These are phyloP conservation scores for Bretschneidera sinensis DNA, from an alignment of 345 rosid genomes.

Conservation along the genomic window DNA sequence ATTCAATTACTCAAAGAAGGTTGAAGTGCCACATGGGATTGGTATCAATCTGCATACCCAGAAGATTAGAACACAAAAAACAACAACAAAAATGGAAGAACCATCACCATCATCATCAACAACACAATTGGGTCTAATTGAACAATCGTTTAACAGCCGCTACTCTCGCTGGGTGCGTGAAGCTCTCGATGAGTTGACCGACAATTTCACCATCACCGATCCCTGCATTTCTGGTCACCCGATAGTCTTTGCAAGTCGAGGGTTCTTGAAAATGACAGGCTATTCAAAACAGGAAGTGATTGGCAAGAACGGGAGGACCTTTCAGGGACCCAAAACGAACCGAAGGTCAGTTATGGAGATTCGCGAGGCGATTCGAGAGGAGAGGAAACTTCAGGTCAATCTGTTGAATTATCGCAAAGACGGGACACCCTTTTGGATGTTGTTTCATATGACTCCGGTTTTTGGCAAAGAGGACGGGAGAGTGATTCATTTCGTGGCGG, in stretches of 20 bases:
- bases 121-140: constrained; percentile 37
- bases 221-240: constrained; percentile 84
- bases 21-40: constrained; percentile 59
- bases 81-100: constrained; percentile 48
- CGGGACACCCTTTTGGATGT: constrained; percentile 88
- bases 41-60: constrained; percentile 27
- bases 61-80: constrained; percentile 17
- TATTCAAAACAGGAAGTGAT: constrained; percentile 61
- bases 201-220: constrained; percentile 84
- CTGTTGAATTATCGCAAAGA: constrained; percentile 81
- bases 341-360: constrained; percentile 72
- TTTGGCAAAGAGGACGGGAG: constrained; percentile 55
- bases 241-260: constrained; percentile 76
- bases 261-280: constrained; percentile 75
- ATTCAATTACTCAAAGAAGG: constrained; percentile 8
- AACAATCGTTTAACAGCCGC: constrained; percentile 46
- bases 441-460: constrained; percentile 74
- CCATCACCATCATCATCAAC: constrained; percentile 21
- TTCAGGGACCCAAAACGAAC: constrained; percentile 78
- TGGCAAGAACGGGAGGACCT: constrained; percentile 71
- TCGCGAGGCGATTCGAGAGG: constrained; percentile 79
- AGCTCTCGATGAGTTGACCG: constrained; percentile 66
- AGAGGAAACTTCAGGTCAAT: constrained; percentile 50
- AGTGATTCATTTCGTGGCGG: constrained; percentile 73
- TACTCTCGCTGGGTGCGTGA: constrained; percentile 54